These are phyloP conservation scores for Diaporthe vexans DNA, from an alignment of 2,329 filamentous ascomycete species.

Conservation along the genomic window DNA sequence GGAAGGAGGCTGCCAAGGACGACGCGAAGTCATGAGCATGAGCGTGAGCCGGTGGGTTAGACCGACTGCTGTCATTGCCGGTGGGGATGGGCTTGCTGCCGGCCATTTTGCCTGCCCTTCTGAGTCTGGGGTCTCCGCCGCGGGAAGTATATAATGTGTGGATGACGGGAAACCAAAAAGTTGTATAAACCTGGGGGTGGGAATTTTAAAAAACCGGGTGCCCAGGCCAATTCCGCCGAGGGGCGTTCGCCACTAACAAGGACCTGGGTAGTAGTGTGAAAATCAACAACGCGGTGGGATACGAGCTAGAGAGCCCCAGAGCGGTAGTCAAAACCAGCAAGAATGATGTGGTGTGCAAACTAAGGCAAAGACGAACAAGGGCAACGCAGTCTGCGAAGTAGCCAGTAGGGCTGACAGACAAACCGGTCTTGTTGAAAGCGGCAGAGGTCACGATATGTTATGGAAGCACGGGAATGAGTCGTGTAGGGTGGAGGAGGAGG, in stretches of 20 bases:
- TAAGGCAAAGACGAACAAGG: not conserved
- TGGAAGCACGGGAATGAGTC: constrained; percentile 20
- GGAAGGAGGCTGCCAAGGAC: constrained; percentile 64
- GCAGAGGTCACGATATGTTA: constrained; percentile 17
- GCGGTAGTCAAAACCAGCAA: constrained; percentile 1
- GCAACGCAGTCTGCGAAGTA: not conserved
- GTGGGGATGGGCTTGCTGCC: constrained; percentile 35
- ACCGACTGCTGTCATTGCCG: constrained; percentile 7
- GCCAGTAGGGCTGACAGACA: constrained; percentile 14
- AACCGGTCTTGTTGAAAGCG: not conserved
- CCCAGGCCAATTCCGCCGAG: constrained; percentile 13
- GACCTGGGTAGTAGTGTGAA: constrained; percentile 3
- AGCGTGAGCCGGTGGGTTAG: constrained; percentile 22
- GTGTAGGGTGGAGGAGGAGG: not conserved
- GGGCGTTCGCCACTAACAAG: constrained; percentile 33
- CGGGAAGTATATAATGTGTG: not conserved
- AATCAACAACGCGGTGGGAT: not conserved
- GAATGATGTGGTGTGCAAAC: not conserved
- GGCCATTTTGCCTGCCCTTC: constrained; percentile 28
- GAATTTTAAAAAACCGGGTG: not conserved
- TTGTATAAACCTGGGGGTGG: not conserved
- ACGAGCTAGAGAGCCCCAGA: not conserved
- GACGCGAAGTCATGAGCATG: constrained; percentile 45
- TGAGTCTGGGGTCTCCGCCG: not conserved
- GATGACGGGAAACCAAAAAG: not conserved